Percentiles rank a stretch among this genome's conserved stretches.
These are phyloP conservation scores for Polyplosphaeria fusca DNA, from an alignment of 495 filamentous ascomycete species.

Conservation along the genomic window DNA sequence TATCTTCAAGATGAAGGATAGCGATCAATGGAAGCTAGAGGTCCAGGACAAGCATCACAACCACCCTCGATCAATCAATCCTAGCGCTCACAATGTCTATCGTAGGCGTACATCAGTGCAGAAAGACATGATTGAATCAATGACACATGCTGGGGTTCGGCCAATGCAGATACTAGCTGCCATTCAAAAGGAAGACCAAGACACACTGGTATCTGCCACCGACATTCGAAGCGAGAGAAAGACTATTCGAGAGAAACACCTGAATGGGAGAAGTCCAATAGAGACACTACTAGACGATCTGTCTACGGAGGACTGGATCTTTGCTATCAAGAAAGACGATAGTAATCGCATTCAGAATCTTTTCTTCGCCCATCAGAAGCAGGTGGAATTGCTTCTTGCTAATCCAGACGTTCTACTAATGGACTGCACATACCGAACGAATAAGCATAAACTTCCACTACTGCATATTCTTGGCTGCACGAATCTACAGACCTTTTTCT, in stretches of 20 bases:
- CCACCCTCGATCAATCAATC: background rate
- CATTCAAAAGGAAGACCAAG: background rate
- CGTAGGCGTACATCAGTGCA: conserved; percentile 2
- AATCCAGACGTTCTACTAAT: conserved; percentile 2
- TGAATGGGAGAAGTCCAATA: background rate
- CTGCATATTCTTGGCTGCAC: conserved; percentile 2
- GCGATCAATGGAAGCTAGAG: too few relatives aligned
- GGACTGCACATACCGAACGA: background rate
- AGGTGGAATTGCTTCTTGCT: conserved; percentile 2
- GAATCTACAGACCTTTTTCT: conserved; percentile 4
- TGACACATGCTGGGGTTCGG: background rate
- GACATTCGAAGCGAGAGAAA: background rate
- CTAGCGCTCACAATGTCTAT: conserved; percentile 4
- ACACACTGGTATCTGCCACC: background rate
- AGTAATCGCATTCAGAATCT: background rate
- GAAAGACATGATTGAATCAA: conserved; percentile 3
- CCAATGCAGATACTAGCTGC: background rate
- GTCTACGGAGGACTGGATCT: background rate
- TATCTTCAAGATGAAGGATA: conserved; percentile 3
- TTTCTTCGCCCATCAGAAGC: background rate
- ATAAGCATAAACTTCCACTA: conserved; percentile 5
- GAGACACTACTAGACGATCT: background rate
- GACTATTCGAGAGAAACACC: background rate
- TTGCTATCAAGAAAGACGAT: conserved; percentile 1
- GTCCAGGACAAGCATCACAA: background rate